phyloP scores from a whole-genome alignment of 768 basidiomycete species.

The Boletus reticuloceps region DNA sequence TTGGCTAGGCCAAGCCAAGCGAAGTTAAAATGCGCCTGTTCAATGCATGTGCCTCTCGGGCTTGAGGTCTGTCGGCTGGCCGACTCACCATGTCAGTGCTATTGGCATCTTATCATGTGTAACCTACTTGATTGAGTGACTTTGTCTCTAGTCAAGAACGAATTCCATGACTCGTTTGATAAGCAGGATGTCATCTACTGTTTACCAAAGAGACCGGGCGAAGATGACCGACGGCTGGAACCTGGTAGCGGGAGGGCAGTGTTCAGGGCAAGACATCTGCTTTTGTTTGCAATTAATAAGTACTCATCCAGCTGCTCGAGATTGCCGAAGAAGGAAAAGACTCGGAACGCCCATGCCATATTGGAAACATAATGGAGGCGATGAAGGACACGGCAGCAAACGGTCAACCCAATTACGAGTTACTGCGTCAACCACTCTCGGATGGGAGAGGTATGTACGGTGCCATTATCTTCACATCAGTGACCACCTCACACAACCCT shows the following conservation, averaged over 20 bases:
- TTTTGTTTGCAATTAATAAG: too few relatives aligned
- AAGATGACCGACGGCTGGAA: neutral
- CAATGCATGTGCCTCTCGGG: too few relatives aligned
- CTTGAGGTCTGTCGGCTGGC: too few relatives aligned
- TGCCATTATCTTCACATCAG: too few relatives aligned
- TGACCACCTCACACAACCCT: neutral
- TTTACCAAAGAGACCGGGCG: neutral
- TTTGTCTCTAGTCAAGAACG: neutral
- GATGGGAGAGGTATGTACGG: neutral
- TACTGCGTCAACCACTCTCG: neutral
- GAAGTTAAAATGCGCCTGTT: too few relatives aligned
- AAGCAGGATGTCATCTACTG: too few relatives aligned
- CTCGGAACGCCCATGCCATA: neutral
- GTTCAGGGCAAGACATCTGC: neutral
- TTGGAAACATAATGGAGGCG: neutral
- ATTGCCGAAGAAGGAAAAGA: neutral
- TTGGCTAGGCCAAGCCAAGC: neutral
- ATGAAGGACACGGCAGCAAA: neutral
- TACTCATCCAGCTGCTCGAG: too few relatives aligned
- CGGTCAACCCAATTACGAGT: neutral
- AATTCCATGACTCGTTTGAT: neutral
- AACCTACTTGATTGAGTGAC: neutral
- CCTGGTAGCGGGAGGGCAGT: neutral
- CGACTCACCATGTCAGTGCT: too few relatives aligned
- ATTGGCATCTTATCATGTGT: neutral